Evolutionary conservation across 2,329 filamentous ascomycete species (phyloP).

Genomic region (Talaromyces sp.): DNA sequence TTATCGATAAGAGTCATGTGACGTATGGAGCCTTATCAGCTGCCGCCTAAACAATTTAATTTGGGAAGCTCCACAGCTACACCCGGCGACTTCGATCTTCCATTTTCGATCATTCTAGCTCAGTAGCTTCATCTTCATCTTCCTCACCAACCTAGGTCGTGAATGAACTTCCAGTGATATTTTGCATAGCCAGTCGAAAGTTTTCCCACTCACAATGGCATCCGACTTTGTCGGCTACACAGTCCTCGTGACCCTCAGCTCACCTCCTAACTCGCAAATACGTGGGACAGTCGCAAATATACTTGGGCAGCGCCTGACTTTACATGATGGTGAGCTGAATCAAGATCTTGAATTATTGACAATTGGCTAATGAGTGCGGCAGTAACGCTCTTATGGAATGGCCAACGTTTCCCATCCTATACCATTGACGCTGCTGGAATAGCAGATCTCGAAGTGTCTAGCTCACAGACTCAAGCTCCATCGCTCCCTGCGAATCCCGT

Average conservation of each 20-base stretch:
- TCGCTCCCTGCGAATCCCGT: slow-evolving; percentile 8
- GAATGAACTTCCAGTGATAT: background rate
- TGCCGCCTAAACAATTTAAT: slow-evolving; percentile 8
- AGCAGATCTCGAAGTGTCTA: slow-evolving; percentile 57
- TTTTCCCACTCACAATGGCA: slow-evolving; percentile 53
- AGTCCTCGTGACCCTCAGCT: slow-evolving; percentile 69
- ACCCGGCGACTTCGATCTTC: background rate
- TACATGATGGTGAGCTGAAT: slow-evolving; percentile 64
- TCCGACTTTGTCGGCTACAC: slow-evolving; percentile 72
- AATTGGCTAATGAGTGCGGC: slow-evolving; percentile 38
- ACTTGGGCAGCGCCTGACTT: slow-evolving; percentile 65
- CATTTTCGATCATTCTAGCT: background rate
- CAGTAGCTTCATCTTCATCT: background rate
- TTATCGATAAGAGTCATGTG: slow-evolving; percentile 23
- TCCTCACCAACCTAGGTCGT: background rate
- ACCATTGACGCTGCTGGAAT: slow-evolving; percentile 59
- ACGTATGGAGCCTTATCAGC: slow-evolving; percentile 7
- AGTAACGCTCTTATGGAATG: slow-evolving; percentile 52
- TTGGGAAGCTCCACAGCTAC: slow-evolving; percentile 10
- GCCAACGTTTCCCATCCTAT: slow-evolving; percentile 54
- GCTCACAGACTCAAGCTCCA: slow-evolving; percentile 24
- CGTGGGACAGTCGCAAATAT: slow-evolving; percentile 71
- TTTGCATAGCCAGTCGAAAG: background rate
- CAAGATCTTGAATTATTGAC: background rate
- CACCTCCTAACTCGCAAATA: slow-evolving; percentile 63